Base-by-base conservation (phyloP, 2,329 filamentous ascomycete species). In the Colletotrichum destructivum region DNA sequence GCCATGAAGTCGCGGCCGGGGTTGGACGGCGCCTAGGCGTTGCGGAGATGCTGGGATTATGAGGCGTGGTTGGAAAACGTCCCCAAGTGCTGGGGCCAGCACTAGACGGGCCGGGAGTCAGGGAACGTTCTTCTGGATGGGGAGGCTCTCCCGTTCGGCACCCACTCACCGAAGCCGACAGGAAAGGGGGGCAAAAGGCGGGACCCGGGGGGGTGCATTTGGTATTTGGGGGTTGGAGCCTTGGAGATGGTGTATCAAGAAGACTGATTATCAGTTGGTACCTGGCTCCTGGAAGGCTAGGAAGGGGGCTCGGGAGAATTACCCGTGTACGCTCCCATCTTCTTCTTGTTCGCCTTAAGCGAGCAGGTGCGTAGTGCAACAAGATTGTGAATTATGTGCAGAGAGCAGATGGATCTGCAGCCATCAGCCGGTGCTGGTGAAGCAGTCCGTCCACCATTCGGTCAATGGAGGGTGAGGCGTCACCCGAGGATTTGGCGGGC, bases 401-500 rank as follows among this genome's bases (percentile, higher is more conserved):
- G 2, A 63, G 42, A 35, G 61, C 61, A 63, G 38, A 31, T 63
- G 31, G 6, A 31, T 31, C 31, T 31, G 31, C 61, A 31, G 49
- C 18, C 12, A 44, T 18, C 38, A 54, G 38, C 38, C 61, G 8
- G 18, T 44, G n/a, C 46, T 67, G 49, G 54, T n/a, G 44, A 57
- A 44, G 42, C 42, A 71, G 49, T 31, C 63, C 56, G 12, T 31
- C 38, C 12, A 31, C 59, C 47, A 40, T 21, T 31, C 52, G n/a
- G 46, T 49, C 40, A 23, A 46, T 40, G 52, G 16, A 59, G 31
- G 12, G n/a, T 23, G 63, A 46, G 44, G 7, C 62, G 31, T 64
- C 55, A 26, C 23, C 67, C 65, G 69, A 68, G 52, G 65, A 57
- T 69, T 69, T 69, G 59, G 65, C 69, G 59, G 15, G 18, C 15